phyloP scores from a whole-genome alignment of 768 basidiomycete genomes.

The Hypholoma sublateritium region DNA sequence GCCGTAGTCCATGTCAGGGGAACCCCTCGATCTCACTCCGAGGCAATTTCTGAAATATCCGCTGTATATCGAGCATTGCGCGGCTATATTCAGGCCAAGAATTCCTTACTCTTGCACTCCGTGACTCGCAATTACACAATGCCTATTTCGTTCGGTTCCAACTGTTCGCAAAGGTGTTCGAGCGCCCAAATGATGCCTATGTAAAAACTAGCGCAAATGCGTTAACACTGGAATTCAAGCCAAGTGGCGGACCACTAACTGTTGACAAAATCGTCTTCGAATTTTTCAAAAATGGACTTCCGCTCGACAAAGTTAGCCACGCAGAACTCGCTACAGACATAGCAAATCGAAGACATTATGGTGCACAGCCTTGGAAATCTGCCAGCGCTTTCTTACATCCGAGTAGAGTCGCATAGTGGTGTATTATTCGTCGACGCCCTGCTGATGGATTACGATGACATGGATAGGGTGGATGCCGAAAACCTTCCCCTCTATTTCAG shows the following conservation, averaged over 20 bases:
- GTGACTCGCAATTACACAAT: neutral
- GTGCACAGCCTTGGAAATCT: neutral
- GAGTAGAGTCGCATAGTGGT: neutral
- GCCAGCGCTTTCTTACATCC: neutral
- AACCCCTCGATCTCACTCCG: neutral
- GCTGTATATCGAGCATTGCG: neutral
- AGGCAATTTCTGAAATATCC: neutral
- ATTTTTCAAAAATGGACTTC: neutral
- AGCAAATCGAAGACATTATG: neutral
- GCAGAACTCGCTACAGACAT: neutral
- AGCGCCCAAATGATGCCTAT: neutral
- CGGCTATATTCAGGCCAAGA: neutral
- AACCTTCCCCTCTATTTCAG: neutral
- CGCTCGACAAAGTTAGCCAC: neutral
- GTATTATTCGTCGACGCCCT: neutral
- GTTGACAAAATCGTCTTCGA: neutral
- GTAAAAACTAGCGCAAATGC: too few species aligned
- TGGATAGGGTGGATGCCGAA: neutral
- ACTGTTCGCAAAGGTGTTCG: neutral
- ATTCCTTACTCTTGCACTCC: neutral
- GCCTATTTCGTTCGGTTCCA: neutral
- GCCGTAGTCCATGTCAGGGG: slow-evolving; percentile 1
- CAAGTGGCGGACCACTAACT: neutral
- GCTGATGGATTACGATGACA: too few species aligned
- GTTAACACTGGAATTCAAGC: neutral